Evolutionary conservation across 2,329 filamentous ascomycete genomes (phyloP).

Genomic region (Fusarium kyushuense): DNA sequence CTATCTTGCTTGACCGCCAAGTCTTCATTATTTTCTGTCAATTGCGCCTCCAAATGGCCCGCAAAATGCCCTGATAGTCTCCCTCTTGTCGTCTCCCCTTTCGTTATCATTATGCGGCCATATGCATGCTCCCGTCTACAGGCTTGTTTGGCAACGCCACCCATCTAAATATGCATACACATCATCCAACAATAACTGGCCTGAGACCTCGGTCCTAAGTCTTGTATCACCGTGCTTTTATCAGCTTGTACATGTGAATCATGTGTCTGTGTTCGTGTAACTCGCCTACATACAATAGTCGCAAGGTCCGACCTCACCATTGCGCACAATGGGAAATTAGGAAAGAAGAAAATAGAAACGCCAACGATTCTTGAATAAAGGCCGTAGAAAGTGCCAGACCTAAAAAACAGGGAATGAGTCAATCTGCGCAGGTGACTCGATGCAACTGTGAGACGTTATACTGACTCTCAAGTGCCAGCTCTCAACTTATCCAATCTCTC

Average conservation of each 20-base stretch:
- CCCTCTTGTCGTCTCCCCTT: not conserved
- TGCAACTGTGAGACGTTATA: conserved; percentile 35
- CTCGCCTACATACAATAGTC: not conserved
- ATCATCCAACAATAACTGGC: not conserved
- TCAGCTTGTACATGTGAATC: conserved; percentile 26
- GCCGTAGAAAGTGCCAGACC: not conserved
- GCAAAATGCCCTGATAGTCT: not conserved
- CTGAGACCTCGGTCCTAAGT: not conserved
- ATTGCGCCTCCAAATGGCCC: not conserved
- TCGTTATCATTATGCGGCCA: not conserved
- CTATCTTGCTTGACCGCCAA: conserved; percentile 30
- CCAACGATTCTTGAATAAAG: not conserved
- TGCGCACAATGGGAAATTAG: conserved; percentile 4
- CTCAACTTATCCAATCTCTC: not conserved
- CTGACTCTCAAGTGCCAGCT: conserved; percentile 4
- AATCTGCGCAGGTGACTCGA: not conserved
- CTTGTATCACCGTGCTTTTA: conserved; percentile 9
- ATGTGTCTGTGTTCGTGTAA: conserved; percentile 31
- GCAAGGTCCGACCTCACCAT: conserved; percentile 14
- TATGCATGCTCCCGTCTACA: conserved; percentile 28
- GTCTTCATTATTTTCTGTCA: not conserved
- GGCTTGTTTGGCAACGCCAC: conserved; percentile 24
- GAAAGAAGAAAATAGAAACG: not conserved
- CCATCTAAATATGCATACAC: not conserved
- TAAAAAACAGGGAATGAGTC: not conserved